Evolutionary conservation across 768 basidiomycete species (phyloP).

Genomic region (Chiua virens): DNA sequence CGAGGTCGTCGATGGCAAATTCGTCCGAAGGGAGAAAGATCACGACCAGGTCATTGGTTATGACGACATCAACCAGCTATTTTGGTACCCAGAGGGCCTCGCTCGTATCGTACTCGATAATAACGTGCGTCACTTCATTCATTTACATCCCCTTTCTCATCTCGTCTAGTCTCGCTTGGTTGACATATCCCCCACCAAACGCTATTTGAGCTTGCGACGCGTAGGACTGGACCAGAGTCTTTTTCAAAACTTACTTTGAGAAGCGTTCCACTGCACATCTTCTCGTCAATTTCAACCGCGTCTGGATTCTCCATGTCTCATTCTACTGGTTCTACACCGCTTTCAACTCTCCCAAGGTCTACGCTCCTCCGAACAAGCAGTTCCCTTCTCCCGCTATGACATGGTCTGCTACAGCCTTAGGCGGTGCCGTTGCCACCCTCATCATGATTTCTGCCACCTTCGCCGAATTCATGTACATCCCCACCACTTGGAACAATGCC

Average conservation of each 20-base stretch:
- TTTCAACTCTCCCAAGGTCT: constrained; percentile 94
- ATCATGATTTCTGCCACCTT: constrained; percentile 95
- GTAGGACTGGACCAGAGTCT: constrained; percentile 93
- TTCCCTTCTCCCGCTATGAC: constrained; percentile 84
- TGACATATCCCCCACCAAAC: constrained; percentile 87
- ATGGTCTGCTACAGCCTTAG: constrained; percentile 94
- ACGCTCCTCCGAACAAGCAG: constrained; percentile 66
- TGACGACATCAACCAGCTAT: constrained; percentile 98
- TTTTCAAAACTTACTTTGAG: constrained; percentile 99
- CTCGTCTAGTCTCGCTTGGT: constrained; percentile 76
- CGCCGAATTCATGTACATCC: constrained; percentile 95
- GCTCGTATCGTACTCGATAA: constrained; percentile 88
- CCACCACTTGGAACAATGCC: constrained; percentile 98
- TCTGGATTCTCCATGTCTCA: constrained; percentile 96
- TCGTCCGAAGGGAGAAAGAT: constrained; percentile 90
- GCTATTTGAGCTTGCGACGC: constrained; percentile 88
- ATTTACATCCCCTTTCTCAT: constrained; percentile 5
- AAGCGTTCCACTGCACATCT: constrained; percentile 92
- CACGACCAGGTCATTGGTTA: constrained; percentile 98
- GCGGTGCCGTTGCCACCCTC: constrained; percentile 87
- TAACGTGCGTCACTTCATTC: constrained; percentile 51
- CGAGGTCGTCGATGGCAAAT: constrained; percentile 93
- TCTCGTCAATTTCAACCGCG: constrained; percentile 97
- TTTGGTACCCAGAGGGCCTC: constrained; percentile 99
- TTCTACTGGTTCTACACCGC: constrained; percentile 97